phyloP scores from a whole-genome alignment of 2,329 filamentous ascomycete species.

The Fusarium penzigii region DNA sequence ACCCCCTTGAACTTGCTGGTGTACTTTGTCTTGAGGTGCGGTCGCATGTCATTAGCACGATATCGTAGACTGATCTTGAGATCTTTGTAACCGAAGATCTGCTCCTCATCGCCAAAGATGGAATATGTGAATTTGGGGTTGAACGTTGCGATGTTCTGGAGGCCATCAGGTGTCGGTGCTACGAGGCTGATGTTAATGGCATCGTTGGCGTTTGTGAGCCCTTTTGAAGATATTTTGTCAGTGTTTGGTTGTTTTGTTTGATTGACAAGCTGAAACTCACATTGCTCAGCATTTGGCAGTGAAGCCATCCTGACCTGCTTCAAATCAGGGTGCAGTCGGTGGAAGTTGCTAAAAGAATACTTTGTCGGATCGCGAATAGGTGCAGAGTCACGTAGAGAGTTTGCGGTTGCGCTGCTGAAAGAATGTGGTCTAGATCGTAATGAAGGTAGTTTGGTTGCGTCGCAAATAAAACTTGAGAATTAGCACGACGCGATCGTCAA shows the following conservation, averaged over 20 bases:
- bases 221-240: constrained; percentile 36
- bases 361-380: neutral
- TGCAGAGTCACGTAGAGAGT: neutral
- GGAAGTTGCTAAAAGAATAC: neutral
- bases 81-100: constrained; percentile 85
- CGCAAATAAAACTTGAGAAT: neutral
- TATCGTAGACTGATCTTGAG: constrained; percentile 74
- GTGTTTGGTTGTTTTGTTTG: neutral
- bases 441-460: neutral
- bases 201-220: constrained; percentile 63
- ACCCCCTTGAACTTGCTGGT: constrained; percentile 69
- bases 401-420: neutral
- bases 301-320: constrained; percentile 28
- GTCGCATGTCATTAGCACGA: constrained; percentile 72
- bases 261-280: constrained; percentile 26
- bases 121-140: constrained; percentile 86
- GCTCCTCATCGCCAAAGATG: constrained; percentile 91
- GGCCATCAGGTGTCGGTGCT: constrained; percentile 47
- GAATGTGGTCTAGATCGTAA: neutral
- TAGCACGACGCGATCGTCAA: constrained; percentile 12
- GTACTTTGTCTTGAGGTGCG: constrained; percentile 71
- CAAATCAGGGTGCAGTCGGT: neutral
- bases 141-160: constrained; percentile 68
- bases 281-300: constrained; percentile 35
- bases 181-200: constrained; percentile 63